A percentile compares a stretch with the other conserved stretches of the same genome.
Conservation (phyloP, 768 basidiomycete genomes). For the Calocybe cyanea region DNA sequence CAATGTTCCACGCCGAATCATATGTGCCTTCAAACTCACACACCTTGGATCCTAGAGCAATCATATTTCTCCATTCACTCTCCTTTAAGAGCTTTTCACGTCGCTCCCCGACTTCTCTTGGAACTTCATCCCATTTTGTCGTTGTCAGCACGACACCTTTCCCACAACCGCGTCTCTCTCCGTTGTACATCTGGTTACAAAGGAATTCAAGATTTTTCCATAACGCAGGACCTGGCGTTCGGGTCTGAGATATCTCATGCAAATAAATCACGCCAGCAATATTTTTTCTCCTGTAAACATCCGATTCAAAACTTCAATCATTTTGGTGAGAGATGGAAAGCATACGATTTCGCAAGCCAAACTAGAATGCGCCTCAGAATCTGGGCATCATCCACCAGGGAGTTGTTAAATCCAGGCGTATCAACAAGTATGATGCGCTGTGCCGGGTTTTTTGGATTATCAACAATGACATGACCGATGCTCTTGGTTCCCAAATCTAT, state of each 20-base stretch:
- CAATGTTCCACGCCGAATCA: slow-evolving; percentile 7
- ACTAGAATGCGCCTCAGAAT: slow-evolving; percentile 3
- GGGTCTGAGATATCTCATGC: slow-evolving; percentile 22
- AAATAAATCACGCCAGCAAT: slow-evolving; percentile 20
- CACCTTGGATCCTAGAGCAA: slow-evolving; percentile 1
- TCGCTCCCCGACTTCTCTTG: slow-evolving; percentile 2
- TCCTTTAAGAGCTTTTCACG: slow-evolving; percentile 5
- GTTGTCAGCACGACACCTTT: slow-evolving; percentile 31
- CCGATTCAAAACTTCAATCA: too few species aligned
- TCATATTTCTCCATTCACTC: slow-evolving; percentile 7
- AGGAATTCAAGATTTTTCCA: slow-evolving; percentile 35
- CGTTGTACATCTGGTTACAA: slow-evolving; percentile 40
- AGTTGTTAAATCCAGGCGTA: slow-evolving; percentile 9
- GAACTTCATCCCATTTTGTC: slow-evolving; percentile 39
- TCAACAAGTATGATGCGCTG: slow-evolving; percentile 8
- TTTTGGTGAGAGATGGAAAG: too few species aligned
- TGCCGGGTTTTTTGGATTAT: neutral
- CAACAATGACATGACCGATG: slow-evolving; percentile 1
- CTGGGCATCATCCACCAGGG: slow-evolving; percentile 6
- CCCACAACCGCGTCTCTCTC: slow-evolving; percentile 31
- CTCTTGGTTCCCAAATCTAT: neutral
- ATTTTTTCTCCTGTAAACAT: slow-evolving; percentile 1
- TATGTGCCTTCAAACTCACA: slow-evolving; percentile 1
- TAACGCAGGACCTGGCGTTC: slow-evolving; percentile 32
- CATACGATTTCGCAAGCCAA: slow-evolving; percentile 7